Percentiles rank a stretch among this genome's conserved stretches.
Evolutionary conservation across 306 rosid genomes (phyloP).

Genomic region (Casuarina glauca): DNA sequence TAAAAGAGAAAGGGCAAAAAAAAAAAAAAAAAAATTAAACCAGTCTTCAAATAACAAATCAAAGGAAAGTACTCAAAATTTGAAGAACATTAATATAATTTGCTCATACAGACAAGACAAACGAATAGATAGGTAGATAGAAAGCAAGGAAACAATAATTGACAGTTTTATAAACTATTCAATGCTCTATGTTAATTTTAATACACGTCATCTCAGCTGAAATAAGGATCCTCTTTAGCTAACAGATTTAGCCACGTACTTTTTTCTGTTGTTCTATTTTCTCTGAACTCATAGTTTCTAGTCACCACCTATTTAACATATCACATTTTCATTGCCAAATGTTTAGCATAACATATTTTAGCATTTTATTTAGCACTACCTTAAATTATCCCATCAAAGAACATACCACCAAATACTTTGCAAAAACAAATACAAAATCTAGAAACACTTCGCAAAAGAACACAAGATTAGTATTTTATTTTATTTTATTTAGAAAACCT

Average conservation of each 20-base stretch:
- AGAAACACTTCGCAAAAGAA: too few relatives aligned
- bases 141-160: not conserved
- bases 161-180: not conserved
- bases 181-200: not conserved
- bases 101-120: not conserved
- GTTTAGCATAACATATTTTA: too few relatives aligned
- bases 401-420: too few relatives aligned
- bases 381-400: not conserved
- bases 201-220: not conserved
- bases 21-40: conserved; percentile 17
- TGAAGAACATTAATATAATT: not conserved
- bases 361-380: not conserved
- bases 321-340: not conserved
- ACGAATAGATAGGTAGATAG: not conserved
- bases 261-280: not conserved
- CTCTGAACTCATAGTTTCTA: not conserved
- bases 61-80: not conserved
- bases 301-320: too few relatives aligned
- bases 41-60: conserved; percentile 1
- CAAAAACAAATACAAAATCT: too few relatives aligned
- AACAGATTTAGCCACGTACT: not conserved
- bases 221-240: not conserved
- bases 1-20: conserved; percentile 25
- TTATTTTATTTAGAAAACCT: too few relatives aligned
- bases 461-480: too few relatives aligned